These are phyloP conservation scores for Diaporthe sp. DNA, from an alignment of 2,329 filamentous ascomycete species.

Conservation along the genomic window DNA sequence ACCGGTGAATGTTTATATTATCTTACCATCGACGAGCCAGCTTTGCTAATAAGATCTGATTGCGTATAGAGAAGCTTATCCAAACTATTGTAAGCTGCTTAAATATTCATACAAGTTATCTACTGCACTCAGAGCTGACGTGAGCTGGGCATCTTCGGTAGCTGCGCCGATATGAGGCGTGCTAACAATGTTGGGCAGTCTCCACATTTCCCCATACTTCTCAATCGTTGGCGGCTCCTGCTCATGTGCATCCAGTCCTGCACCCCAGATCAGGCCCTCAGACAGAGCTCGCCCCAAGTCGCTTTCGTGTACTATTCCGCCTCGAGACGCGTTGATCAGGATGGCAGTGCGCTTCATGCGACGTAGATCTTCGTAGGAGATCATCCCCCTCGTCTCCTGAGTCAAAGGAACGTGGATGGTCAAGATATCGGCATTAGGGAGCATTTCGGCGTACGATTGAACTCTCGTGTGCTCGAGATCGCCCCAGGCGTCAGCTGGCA, in stretches of 20 bases:
- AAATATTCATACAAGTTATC: background rate
- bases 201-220: constrained; percentile 44
- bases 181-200: constrained; percentile 43
- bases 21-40: too few species aligned
- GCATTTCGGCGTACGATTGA: constrained; percentile 46
- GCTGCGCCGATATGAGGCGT: constrained; percentile 43
- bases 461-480: constrained; percentile 46
- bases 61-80: too few species aligned
- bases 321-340: constrained; percentile 49
- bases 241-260: constrained; percentile 48
- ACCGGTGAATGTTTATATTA: too few species aligned
- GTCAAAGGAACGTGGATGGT: constrained; percentile 50
- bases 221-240: constrained; percentile 47
- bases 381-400: constrained; percentile 46
- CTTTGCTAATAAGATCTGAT: too few species aligned
- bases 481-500: constrained; percentile 40
- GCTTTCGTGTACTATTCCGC: constrained; percentile 49
- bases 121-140: background rate
- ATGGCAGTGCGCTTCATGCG: constrained; percentile 48
- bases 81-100: background rate
- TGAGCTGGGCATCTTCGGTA: constrained; percentile 36
- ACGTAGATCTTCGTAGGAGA: constrained; percentile 44
- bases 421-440: constrained; percentile 49
- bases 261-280: constrained; percentile 46
- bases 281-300: constrained; percentile 46